These are phyloP conservation scores for Omphalotus olearius DNA, from an alignment of 1,284 basidiomycete species.

Conservation along the genomic window DNA sequence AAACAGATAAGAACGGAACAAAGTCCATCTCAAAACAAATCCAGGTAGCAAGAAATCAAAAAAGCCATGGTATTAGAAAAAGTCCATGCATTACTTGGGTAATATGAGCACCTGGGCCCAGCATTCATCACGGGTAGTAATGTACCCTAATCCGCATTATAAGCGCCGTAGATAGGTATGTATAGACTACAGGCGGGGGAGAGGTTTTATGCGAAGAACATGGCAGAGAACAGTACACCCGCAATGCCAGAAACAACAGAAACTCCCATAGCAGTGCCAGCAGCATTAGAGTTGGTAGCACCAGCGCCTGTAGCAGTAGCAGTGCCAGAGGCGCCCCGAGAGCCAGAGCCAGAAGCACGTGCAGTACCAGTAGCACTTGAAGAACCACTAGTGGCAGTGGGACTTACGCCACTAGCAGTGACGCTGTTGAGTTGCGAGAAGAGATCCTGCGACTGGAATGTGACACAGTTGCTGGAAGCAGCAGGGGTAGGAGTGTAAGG, in stretches of 20 bases:
- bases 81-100: not conserved
- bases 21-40: too few relatives aligned
- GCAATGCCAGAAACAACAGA: conserved; percentile 32
- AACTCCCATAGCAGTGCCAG: conserved; percentile 26
- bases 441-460: conserved; percentile 49
- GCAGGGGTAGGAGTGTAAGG: conserved; percentile 62
- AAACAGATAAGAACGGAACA: too few relatives aligned
- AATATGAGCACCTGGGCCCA: not conserved
- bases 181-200: not conserved
- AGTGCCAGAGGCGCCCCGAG: conserved; percentile 17
- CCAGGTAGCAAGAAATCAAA: too few relatives aligned
- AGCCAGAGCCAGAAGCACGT: conserved; percentile 20
- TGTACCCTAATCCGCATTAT: too few relatives aligned
- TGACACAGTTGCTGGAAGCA: conserved; percentile 58
- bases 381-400: too few relatives aligned
- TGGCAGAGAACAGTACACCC: conserved; percentile 41
- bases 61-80: not conserved
- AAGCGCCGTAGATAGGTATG: not conserved
- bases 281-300: conserved; percentile 27
- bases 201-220: conserved; percentile 35
- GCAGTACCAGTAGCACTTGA: conserved; percentile 20
- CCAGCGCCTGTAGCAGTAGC: conserved; percentile 19
- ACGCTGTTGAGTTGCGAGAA: conserved; percentile 35
- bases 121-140: too few relatives aligned
- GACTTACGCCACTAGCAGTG: conserved; percentile 17